These are phyloP conservation scores for Claviceps cyperi DNA, from an alignment of 2,329 filamentous ascomycete species.

Conservation along the genomic window DNA sequence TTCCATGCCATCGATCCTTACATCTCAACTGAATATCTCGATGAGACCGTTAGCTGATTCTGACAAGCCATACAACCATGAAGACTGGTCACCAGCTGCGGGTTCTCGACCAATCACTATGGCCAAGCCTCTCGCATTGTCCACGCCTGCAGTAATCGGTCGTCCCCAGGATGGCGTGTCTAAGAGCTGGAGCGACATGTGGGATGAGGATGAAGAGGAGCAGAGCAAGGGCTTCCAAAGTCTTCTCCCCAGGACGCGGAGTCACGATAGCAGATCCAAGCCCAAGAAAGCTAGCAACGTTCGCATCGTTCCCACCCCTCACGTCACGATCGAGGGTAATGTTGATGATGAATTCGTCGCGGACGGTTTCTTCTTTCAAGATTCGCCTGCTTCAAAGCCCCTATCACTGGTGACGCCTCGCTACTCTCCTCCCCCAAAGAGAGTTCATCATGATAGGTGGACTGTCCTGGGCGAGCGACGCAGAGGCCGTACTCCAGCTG, in stretches of 20 bases:
- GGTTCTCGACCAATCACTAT: constrained; percentile 67
- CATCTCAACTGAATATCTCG: constrained; percentile 69
- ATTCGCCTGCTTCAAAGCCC: constrained; percentile 31
- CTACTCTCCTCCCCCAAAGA: constrained; percentile 55
- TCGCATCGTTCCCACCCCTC: constrained; percentile 10
- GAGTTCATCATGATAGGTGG: constrained; percentile 65
- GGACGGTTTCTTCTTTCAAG: constrained; percentile 62
- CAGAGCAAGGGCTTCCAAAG: constrained; percentile 43
- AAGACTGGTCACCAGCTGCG: constrained; percentile 40
- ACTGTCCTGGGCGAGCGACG: constrained; percentile 72
- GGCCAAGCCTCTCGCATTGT: constrained; percentile 56
- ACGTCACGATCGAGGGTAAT: constrained; percentile 28
- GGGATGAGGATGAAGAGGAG: constrained; percentile 79
- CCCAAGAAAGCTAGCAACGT: constrained; percentile 10
- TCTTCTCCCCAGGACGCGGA: constrained; percentile 65
- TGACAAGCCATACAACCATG: constrained; percentile 22
- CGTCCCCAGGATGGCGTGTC: constrained; percentile 66
- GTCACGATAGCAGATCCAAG: constrained; percentile 50
- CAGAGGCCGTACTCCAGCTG: constrained; percentile 44
- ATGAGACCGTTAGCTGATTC: constrained; percentile 57
- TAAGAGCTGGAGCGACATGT: constrained; percentile 98
- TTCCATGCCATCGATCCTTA: constrained; percentile 69
- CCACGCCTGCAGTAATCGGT: constrained; percentile 69
- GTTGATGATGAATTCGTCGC: constrained; percentile 51
- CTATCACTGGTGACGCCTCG: constrained; percentile 28